These are phyloP conservation scores for Fraxinus ornus DNA, from an alignment of 305 asterid genomes.

Conservation along the genomic window DNA sequence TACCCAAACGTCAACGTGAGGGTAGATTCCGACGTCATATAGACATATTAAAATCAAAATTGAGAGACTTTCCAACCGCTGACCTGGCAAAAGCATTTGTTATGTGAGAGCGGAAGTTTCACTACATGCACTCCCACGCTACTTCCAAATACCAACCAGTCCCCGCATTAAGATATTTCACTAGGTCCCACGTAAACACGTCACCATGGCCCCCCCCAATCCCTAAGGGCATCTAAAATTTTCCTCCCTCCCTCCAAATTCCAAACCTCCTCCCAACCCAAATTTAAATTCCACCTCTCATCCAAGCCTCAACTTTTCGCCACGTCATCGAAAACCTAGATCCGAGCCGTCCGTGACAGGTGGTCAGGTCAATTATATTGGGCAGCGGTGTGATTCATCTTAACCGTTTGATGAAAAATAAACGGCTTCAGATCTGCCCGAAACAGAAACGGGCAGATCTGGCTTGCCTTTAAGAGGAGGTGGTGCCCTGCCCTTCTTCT, in stretches of 20 bases:
- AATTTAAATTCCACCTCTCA: constrained; percentile 1
- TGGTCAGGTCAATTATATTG: constrained; percentile 22
- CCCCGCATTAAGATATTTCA: not conserved
- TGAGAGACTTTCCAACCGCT: not conserved
- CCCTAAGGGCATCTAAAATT: not conserved
- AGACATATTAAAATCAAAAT: not conserved
- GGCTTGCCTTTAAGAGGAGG: constrained; percentile 33
- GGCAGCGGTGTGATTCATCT: constrained; percentile 20
- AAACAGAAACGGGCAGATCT: constrained; percentile 28
- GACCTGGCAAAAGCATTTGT: not conserved
- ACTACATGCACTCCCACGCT: constrained; percentile 2
- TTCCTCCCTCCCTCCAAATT: not conserved
- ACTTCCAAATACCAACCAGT: not conserved
- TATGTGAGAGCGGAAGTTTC: not conserved
- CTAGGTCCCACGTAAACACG: not conserved
- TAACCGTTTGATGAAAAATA: constrained; percentile 23
- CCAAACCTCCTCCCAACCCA: constrained; percentile 7
- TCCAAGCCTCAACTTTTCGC: constrained; percentile 9
- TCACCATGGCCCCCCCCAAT: not conserved
- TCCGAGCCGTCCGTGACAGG: constrained; percentile 32
- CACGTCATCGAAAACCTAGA: constrained; percentile 22
- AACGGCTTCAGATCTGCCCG: constrained; percentile 33
- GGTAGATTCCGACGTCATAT: not conserved
- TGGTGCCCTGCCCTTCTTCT: constrained; percentile 4
- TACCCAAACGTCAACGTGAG: not conserved